phyloP scores from a whole-genome alignment of 805 yeast species.

The Cyberlindnera lachancei region DNA sequence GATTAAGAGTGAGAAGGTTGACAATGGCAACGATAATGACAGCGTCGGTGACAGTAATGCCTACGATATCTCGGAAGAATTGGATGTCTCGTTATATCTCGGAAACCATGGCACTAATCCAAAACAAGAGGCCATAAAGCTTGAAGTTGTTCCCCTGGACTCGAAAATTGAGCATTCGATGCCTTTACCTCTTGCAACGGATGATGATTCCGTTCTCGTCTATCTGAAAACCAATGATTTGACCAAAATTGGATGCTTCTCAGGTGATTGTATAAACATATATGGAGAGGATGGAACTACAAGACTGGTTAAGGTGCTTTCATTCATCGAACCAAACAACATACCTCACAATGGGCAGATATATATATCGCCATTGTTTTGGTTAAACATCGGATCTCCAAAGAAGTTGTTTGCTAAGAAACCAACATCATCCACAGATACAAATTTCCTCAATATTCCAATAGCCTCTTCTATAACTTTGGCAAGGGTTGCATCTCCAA shows the following conservation, averaged over 20 bases:
- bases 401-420: slow-evolving; percentile 11
- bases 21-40: slow-evolving; percentile 1
- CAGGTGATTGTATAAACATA: slow-evolving; percentile 54
- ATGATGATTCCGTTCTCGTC: slow-evolving; percentile 40
- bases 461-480: slow-evolving; percentile 59
- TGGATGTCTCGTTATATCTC: slow-evolving; percentile 16
- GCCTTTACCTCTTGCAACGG: slow-evolving; percentile 15
- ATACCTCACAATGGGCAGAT: slow-evolving; percentile 32
- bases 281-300: not conserved
- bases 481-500: slow-evolving; percentile 61
- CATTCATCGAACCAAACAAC: slow-evolving; percentile 58
- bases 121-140: not conserved
- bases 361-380: slow-evolving; percentile 57
- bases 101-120: not conserved
- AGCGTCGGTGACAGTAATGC: not conserved
- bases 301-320: slow-evolving; percentile 31
- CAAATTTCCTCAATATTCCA: slow-evolving; percentile 24
- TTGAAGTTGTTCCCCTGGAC: slow-evolving; percentile 4
- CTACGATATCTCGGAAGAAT: not conserved
- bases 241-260: slow-evolving; percentile 50
- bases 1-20: slow-evolving; percentile 26
- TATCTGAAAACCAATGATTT: slow-evolving; percentile 43
- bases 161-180: slow-evolving; percentile 6
- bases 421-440: slow-evolving; percentile 18
- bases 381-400: slow-evolving; percentile 39